Percentiles rank a stretch among this genome's conserved stretches.
phyloP scores from a whole-genome alignment of 192 early-diverging fungal genomes.

The Paraglomus occultum region DNA sequence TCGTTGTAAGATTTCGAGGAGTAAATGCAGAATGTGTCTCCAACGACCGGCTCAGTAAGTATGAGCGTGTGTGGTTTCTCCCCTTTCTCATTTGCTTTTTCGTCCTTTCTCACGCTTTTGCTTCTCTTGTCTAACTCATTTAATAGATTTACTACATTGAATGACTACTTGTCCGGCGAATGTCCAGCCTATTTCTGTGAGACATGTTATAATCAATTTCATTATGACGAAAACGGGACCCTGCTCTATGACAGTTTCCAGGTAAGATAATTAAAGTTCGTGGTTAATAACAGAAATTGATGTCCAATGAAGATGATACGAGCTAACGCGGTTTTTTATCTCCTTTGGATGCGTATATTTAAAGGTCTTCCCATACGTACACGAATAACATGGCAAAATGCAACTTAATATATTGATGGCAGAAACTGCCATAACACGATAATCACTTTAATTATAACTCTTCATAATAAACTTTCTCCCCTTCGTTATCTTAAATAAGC shows the following conservation, averaged over 20 bases:
- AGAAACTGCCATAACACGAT: no score
- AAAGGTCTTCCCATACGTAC: background rate
- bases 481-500: no score
- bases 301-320: background rate
- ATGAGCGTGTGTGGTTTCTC: background rate
- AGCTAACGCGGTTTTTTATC: background rate
- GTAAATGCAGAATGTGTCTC: constrained; percentile 62
- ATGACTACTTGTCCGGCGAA: constrained; percentile 67
- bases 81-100: background rate
- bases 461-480: no score
- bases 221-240: constrained; percentile 57
- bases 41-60: constrained; percentile 48
- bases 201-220: constrained; percentile 68
- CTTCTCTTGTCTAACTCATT: background rate
- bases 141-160: constrained; percentile 53
- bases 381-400: background rate
- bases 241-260: constrained; percentile 50
- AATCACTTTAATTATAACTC: no score
- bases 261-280: constrained; percentile 15
- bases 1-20: constrained; percentile 47
- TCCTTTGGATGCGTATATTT: background rate
- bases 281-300: no score
- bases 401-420: no score
- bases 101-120: background rate
- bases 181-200: constrained; percentile 70